Percentiles rank a stretch among this genome's conserved stretches.
These are phyloP conservation scores for Orbilia quercus DNA, from an alignment of 2,329 filamentous ascomycete genomes.

Conservation along the genomic window DNA sequence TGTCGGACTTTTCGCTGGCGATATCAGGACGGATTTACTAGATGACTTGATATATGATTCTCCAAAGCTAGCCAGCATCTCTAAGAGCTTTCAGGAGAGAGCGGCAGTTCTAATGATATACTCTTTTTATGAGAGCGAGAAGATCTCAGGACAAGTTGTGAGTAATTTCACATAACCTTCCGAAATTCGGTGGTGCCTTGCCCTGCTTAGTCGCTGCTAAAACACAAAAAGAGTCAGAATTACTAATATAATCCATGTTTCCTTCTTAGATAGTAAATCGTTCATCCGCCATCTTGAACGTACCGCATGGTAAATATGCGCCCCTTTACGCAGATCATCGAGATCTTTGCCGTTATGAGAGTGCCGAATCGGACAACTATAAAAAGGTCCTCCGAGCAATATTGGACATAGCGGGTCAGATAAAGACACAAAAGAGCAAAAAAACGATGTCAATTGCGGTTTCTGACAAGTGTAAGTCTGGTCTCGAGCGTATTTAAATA, in stretches of 20 bases:
- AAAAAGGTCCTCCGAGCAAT: constrained; percentile 15
- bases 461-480: constrained; percentile 23
- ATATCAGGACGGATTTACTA: constrained; percentile 14
- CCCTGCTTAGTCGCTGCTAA: no score
- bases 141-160: constrained; percentile 9
- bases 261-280: constrained; percentile 12
- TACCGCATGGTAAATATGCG: constrained; percentile 23
- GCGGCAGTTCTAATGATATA: constrained; percentile 10
- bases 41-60: constrained; percentile 29
- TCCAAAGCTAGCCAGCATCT: constrained; percentile 8
- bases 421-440: constrained; percentile 3
- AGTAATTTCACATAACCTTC: background rate
- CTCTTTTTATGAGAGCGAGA: constrained; percentile 21
- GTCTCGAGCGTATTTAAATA: no score
- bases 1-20: constrained; percentile 4
- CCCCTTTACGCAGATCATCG: constrained; percentile 20
- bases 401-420: constrained; percentile 15
- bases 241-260: background rate
- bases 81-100: constrained; percentile 15
- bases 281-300: constrained; percentile 15
- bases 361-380: constrained; percentile 15
- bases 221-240: no score
- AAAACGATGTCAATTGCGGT: background rate
- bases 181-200: background rate
- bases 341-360: constrained; percentile 17